Evolutionary conservation across 2,329 filamentous ascomycete genomes (phyloP), one percentile per base, ranked within the genome.

Genomic region (Ilyonectria mors-panacis): DNA sequence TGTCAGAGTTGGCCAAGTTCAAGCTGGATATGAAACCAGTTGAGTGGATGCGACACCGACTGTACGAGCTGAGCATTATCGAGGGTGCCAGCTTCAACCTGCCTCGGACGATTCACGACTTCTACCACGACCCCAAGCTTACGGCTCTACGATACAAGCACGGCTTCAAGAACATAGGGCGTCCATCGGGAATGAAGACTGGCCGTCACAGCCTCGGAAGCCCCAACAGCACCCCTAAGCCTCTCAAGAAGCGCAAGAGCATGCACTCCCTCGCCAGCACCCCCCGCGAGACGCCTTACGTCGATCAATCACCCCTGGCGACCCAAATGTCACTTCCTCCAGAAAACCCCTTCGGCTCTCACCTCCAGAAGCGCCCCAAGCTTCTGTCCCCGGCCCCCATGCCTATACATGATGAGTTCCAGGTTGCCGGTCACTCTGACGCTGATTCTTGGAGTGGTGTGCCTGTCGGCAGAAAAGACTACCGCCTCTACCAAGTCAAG

Each of bases 101-200:
- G 21, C 82, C 83, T 50, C 84, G 82, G 71, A 85, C 82, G 2
- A 82, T 87, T 1, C 84, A 87, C 58, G 83, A 87, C 70, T 83
- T 89, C 21, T 90, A 89, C 68, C 86, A 88, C 69, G 88, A 90
- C 70, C 77, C 79, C 0, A 89, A 88, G 73, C 77, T 89, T 1
- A 80, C 82, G 15, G 76, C 79, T 1, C 77, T 89, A 9, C 82
- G 88, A 8, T 77, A 80, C 26, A 86, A 87, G 77, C 85, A 86
- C 65, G 88, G 88, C 0, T 88, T 85, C 66, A 86, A 87, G 55
- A 89, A 86, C 68, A 89, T 89, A 7, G 88, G 88, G 8, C 81
- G 88, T 0, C 88, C 88, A 0, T 87, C 86, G 45, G 83, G 82
- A 4, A 82, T 83, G 68, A 85, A 82, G 67, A 79, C 80, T 21